phyloP scores from a whole-genome alignment of 2,329 filamentous ascomycete genomes.

The Aspergillus piperis region DNA sequence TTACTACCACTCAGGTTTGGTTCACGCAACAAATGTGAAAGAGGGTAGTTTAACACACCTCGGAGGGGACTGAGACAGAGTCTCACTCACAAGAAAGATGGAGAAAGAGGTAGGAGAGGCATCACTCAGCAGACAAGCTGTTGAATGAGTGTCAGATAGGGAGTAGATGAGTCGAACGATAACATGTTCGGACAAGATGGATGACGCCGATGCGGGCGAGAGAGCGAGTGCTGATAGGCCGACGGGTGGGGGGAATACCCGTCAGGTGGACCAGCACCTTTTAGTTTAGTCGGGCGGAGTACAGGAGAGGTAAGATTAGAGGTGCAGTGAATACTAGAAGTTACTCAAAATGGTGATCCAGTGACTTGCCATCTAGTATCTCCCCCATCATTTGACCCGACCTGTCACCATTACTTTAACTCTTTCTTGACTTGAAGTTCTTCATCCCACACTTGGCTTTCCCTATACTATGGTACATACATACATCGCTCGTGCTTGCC shows the following conservation, averaged over 20 bases:
- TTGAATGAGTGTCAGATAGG: neutral
- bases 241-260: constrained; percentile 20
- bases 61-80: neutral
- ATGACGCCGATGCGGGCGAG: constrained; percentile 18
- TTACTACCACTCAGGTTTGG: no score
- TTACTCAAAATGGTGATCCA: no score
- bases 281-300: no score
- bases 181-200: constrained; percentile 1
- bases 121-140: no score
- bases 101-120: no score
- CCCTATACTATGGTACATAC: constrained; percentile 19
- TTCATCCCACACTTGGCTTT: neutral
- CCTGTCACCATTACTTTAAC: neutral
- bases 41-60: neutral
- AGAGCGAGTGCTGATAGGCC: constrained; percentile 18
- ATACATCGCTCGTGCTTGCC: constrained; percentile 5
- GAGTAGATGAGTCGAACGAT: neutral
- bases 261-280: constrained; percentile 20
- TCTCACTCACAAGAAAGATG: no score
- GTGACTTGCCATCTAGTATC: neutral
- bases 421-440: neutral
- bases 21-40: neutral
- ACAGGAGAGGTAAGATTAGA: no score
- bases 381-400: neutral
- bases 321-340: no score